Evolutionary conservation across 345 rosid genomes (phyloP).

Genomic region (Salix exigua): DNA sequence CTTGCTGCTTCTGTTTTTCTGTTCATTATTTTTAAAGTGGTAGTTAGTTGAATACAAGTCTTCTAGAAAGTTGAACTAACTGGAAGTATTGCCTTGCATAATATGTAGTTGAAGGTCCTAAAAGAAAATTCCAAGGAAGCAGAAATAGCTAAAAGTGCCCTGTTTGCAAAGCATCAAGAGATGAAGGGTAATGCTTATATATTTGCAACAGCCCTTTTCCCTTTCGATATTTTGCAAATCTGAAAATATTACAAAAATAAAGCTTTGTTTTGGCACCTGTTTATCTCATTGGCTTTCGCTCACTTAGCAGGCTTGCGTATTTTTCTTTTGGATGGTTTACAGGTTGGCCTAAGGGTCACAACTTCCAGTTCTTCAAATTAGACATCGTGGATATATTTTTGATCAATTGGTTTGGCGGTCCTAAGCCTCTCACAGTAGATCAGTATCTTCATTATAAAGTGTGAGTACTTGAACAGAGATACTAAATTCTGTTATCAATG

Average conservation of each 20-base stretch:
- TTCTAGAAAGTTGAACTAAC: not conserved
- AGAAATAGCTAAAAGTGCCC: constrained; percentile 45
- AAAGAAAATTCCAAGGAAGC: constrained; percentile 53
- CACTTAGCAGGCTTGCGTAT: not conserved
- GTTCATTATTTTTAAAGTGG: not conserved
- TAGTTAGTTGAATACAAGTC: not conserved
- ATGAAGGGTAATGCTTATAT: constrained; percentile 58
- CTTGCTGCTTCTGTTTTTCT: not conserved
- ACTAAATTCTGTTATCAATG: not conserved
- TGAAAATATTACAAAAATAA: not conserved
- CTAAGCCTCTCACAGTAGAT: constrained; percentile 71
- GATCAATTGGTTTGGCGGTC: constrained; percentile 92
- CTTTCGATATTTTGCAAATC: not conserved
- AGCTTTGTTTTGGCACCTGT: not conserved
- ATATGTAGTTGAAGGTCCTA: constrained; percentile 48
- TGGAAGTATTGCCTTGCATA: constrained; percentile 1
- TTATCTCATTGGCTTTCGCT: not conserved
- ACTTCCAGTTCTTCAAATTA: constrained; percentile 67
- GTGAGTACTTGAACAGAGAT: constrained; percentile 41
- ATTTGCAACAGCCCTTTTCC: not conserved
- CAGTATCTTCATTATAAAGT: constrained; percentile 57
- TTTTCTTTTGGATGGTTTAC: constrained; percentile 12
- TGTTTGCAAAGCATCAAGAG: constrained; percentile 85
- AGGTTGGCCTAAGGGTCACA: constrained; percentile 86
- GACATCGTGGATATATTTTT: constrained; percentile 67